phyloP scores from a whole-genome alignment of 768 basidiomycete species.

The Collybiopsis confluens region DNA sequence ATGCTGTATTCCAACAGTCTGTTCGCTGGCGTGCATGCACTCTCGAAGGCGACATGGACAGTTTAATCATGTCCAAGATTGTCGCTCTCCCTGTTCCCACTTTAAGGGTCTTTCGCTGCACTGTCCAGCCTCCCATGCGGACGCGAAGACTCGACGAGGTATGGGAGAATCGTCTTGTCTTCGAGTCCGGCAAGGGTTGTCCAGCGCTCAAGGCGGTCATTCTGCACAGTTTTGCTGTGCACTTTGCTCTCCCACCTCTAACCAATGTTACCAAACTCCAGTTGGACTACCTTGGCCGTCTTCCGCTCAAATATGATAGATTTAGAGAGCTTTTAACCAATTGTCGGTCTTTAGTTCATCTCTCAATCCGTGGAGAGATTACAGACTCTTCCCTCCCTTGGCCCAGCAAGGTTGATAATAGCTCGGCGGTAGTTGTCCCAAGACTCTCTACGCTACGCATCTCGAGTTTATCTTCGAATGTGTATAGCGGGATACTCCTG shows the following conservation, averaged over 20 bases:
- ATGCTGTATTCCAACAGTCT: neutral
- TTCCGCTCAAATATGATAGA: constrained; percentile 30
- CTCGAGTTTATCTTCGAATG: constrained; percentile 29
- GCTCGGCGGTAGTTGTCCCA: constrained; percentile 23
- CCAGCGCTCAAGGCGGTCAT: constrained; percentile 31
- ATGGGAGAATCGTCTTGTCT: neutral
- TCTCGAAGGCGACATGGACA: constrained; percentile 18
- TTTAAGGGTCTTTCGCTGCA: neutral
- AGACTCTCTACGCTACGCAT: constrained; percentile 37
- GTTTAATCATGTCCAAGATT: neutral
- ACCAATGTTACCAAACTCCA: constrained; percentile 34
- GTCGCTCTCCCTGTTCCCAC: neutral
- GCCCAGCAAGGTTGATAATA: constrained; percentile 9
- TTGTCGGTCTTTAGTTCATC: constrained; percentile 28
- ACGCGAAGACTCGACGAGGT: neutral
- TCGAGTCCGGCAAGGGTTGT: neutral
- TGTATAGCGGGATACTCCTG: constrained; percentile 35
- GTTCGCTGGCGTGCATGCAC: constrained; percentile 17
- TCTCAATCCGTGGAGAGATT: constrained; percentile 44
- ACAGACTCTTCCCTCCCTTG: constrained; percentile 23
- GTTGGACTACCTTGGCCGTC: constrained; percentile 35
- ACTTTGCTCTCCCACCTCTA: constrained; percentile 34
- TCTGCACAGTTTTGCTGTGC: constrained; percentile 39
- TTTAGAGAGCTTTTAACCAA: constrained; percentile 33
- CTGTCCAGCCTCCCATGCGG: neutral